Base-by-base conservation (phyloP, 805 yeast genomes). In the Komagataella ulmi region DNA sequence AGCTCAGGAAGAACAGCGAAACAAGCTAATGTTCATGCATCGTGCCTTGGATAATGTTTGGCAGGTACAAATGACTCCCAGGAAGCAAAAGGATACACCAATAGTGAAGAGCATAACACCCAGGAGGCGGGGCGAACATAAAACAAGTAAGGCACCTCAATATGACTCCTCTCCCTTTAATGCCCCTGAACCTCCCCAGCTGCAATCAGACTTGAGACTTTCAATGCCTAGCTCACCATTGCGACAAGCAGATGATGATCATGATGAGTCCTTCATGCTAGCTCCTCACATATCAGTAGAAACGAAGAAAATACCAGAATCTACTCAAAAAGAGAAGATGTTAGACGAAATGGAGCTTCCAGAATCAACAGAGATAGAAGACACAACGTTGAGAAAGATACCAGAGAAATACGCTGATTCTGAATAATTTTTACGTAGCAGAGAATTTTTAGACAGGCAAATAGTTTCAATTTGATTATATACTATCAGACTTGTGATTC, bases 51-150 rank as follows among this genome's bases (percentile, higher is more conserved):
- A 66, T 52, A 57, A 58, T 48, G 59, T 59, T 50, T 66, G 66
- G 68, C 57, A 60, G n/a, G 49, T 66, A 44, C 66, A 65, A 52
- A 65, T 58, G 6, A 66, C 70, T 7, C 70, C 69, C n/a, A 45
- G 46, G 24, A 12, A 48, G 49, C 51, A 43, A 45, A 7, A 19
- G 12, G 21, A 40, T 48, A 8, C 49, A 18, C 47, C 47, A 43
- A 18, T 18, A 44, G 50, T 23, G 18, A 52, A 46, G 44, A 24
- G 53, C 51, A 24, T 8, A 21, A 23, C 50, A 49, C 52, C 40
- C 10, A 40, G 40, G 52, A 49, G 52, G 50, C 36, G 18, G 44
- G n/a, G 24, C 19, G 19, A 30, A 10, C 51, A 45, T 44, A 47
- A 50, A 19, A 19, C 46, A 4, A 45, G 23, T 8, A 50, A 50